These are phyloP conservation scores for Astrothelium subdiscretum DNA, from an alignment of 495 filamentous ascomycete genomes.

Conservation along the genomic window DNA sequence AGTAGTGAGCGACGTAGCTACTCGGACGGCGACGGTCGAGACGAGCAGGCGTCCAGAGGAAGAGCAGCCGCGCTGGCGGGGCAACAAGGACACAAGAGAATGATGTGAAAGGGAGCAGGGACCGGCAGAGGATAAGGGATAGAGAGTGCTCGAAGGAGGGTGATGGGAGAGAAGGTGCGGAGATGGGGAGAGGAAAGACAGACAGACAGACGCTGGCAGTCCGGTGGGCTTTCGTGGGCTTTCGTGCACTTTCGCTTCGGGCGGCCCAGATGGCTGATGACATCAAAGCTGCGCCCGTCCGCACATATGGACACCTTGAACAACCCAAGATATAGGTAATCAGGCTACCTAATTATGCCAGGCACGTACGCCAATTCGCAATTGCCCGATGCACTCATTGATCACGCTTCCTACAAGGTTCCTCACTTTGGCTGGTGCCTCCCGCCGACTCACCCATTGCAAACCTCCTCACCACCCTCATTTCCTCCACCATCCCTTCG, in stretches of 20 bases:
- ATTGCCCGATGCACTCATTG: not conserved
- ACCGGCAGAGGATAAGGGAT: not conserved
- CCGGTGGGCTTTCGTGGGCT: not conserved
- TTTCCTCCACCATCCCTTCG: constrained; percentile 10
- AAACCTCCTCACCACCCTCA: constrained; percentile 14
- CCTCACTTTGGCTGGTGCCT: constrained; percentile 29
- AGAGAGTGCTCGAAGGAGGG: not conserved
- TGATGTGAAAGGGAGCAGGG: not conserved
- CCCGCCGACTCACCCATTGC: constrained; percentile 15
- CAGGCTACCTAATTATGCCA: not conserved
- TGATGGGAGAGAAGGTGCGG: constrained; percentile 1
- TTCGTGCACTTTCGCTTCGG: no score
- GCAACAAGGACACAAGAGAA: not conserved
- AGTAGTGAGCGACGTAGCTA: constrained; percentile 1
- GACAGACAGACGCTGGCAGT: not conserved
- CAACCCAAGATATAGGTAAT: no score
- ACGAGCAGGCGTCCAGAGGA: not conserved
- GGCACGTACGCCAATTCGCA: not conserved
- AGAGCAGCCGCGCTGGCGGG: not conserved
- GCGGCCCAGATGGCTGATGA: not conserved
- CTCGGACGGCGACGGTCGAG: not conserved
- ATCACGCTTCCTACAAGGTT: constrained; percentile 9
- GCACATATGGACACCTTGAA: no score
- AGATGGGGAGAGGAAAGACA: not conserved
- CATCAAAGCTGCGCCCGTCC: no score